phyloP scores from a whole-genome alignment of 345 rosid genomes.

The Cardamine chenopodiifolia region DNA sequence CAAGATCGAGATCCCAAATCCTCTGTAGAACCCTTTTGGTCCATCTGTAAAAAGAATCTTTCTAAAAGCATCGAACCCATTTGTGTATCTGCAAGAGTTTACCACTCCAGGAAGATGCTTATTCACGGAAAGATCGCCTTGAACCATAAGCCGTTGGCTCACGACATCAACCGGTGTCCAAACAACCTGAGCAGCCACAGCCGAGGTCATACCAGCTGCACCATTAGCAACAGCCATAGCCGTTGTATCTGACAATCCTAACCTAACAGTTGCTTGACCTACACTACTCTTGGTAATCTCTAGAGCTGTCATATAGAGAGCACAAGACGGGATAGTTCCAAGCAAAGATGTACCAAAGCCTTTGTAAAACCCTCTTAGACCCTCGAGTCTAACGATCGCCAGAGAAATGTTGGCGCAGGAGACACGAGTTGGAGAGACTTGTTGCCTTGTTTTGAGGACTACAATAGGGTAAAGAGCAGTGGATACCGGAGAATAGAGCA shows the following conservation, averaged over 20 bases:
- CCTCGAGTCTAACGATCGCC: slow-evolving; percentile 68
- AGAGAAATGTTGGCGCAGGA: slow-evolving; percentile 65
- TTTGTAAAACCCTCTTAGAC: slow-evolving; percentile 75
- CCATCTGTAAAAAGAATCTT: slow-evolving; percentile 69
- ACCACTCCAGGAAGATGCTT: slow-evolving; percentile 41
- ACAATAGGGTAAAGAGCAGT: slow-evolving; percentile 76
- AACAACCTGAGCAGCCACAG: slow-evolving; percentile 85
- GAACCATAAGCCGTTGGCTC: slow-evolving; percentile 94
- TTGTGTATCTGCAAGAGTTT: slow-evolving; percentile 51
- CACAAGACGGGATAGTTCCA: slow-evolving; percentile 94
- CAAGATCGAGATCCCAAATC: slow-evolving; percentile 80
- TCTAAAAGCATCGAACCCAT: slow-evolving; percentile 76
- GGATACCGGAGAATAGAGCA: slow-evolving; percentile 87
- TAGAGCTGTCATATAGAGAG: slow-evolving; percentile 86
- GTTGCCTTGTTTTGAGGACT: slow-evolving; percentile 85
- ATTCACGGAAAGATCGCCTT: slow-evolving; percentile 48
- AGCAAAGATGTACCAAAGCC: slow-evolving; percentile 88
- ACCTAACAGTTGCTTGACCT: slow-evolving; percentile 64
- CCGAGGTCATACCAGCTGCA: slow-evolving; percentile 83
- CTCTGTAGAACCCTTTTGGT: slow-evolving; percentile 75
- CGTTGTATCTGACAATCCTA: slow-evolving; percentile 73
- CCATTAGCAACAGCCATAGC: slow-evolving; percentile 75
- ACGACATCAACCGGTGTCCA: slow-evolving; percentile 95
- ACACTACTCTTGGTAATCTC: slow-evolving; percentile 87
- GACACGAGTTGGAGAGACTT: slow-evolving; percentile 59